These are phyloP conservation scores for Cercospora beticola DNA, from an alignment of 2,329 filamentous ascomycete genomes.

Conservation along the genomic window DNA sequence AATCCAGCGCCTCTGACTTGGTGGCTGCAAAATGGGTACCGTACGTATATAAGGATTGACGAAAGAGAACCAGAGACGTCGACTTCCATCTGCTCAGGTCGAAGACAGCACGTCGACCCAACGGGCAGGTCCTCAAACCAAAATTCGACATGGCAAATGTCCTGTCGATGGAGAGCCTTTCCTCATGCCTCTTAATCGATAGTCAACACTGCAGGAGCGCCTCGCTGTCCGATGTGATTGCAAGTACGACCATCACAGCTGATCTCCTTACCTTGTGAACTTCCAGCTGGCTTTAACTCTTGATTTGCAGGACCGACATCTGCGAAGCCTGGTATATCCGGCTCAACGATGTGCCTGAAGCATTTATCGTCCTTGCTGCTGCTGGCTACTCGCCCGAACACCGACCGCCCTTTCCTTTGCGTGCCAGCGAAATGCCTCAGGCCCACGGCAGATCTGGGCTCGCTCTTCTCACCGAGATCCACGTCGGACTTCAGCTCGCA, in stretches of 20 bases:
- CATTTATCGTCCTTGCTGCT: not conserved
- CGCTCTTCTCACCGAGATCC: slow-evolving; percentile 1
- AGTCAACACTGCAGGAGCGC: not conserved
- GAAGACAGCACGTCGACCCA: too few species aligned
- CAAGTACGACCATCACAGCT: not conserved
- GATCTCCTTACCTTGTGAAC: not conserved
- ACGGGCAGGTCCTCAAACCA: not conserved
- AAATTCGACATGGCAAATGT: too few species aligned
- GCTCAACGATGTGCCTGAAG: not conserved
- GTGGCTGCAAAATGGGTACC: not conserved
- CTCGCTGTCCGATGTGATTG: not conserved
- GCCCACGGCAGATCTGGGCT: not conserved
- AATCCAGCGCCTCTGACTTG: not conserved
- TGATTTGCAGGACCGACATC: not conserved
- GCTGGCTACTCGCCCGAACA: not conserved
- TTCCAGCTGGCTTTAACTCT: not conserved
- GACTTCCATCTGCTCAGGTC: too few species aligned
- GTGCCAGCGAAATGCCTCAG: not conserved
- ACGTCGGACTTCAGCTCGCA: not conserved
- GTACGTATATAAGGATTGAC: not conserved
- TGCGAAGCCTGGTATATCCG: not conserved
- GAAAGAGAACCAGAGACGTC: too few species aligned
- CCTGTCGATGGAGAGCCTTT: not conserved
- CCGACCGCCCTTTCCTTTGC: not conserved
- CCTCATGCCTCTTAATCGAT: not conserved